Percentiles rank a stretch among this genome's conserved stretches.
Evolutionary conservation across 2,329 filamentous ascomycete genomes (phyloP).

Genomic region (Endocalyx cinctus): DNA sequence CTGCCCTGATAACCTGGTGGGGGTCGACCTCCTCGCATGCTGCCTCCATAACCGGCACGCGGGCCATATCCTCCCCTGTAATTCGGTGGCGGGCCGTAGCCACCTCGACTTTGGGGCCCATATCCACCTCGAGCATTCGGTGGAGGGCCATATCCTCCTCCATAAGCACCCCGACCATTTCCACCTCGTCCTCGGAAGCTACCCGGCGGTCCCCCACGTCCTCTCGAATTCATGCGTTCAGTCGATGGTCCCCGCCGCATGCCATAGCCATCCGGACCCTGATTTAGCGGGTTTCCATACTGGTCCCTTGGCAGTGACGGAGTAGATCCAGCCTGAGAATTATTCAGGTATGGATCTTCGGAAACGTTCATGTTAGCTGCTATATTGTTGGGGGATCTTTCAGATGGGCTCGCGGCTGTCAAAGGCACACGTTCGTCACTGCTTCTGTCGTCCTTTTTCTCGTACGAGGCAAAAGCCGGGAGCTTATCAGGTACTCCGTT

Average conservation of each 20-base stretch:
- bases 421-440: conserved; percentile 69
- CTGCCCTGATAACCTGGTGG: conserved; percentile 43
- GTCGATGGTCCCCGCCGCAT: conserved; percentile 42
- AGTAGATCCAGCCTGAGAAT: conserved; percentile 36
- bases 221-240: conserved; percentile 47
- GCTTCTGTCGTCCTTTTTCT: conserved; percentile 56
- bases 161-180: conserved; percentile 39
- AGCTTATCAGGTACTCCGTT: conserved; percentile 44
- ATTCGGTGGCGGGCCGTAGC: conserved; percentile 36
- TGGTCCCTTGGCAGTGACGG: conserved; percentile 45
- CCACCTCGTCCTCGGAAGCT: conserved; percentile 50
- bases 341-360: conserved; percentile 30
- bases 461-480: conserved; percentile 60
- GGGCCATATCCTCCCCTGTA: conserved; percentile 29
- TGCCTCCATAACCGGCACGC: conserved; percentile 25
- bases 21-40: conserved; percentile 35
- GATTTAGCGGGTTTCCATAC: conserved; percentile 56
- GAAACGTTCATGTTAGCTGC: conserved; percentile 34
- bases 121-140: conserved; percentile 38
- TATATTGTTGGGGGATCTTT: conserved; percentile 46
- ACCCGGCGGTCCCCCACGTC: conserved; percentile 46
- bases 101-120: conserved; percentile 40
- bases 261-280: conserved; percentile 40
- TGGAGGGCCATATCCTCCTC: conserved; percentile 38
- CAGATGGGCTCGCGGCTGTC: conserved; percentile 59